A percentile compares a stretch with the other conserved stretches of the same genome.
Evolutionary conservation across 306 rosid species (phyloP).

Genomic region (Nissolia schottii): DNA sequence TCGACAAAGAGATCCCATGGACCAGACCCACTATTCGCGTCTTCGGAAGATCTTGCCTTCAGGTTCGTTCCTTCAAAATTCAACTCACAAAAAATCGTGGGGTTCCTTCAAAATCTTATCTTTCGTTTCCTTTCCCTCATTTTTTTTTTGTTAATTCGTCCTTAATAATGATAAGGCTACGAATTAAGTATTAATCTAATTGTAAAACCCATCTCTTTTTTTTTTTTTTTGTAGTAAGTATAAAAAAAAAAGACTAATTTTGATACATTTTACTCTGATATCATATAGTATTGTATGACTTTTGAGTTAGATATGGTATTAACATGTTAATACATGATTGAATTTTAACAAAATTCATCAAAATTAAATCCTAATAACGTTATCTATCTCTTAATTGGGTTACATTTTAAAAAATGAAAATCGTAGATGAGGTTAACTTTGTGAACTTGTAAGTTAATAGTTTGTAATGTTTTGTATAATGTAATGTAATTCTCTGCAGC

Average conservation of each 20-base stretch:
- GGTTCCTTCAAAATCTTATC: neutral
- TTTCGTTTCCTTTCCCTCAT: neutral
- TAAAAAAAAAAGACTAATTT: neutral
- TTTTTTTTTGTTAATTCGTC: neutral
- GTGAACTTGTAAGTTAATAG: neutral
- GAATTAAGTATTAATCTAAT: neutral
- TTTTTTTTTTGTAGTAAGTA: neutral
- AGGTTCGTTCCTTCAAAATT: slow-evolving; percentile 38
- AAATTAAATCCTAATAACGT: neutral
- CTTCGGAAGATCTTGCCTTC: slow-evolving; percentile 61
- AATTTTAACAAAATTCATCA: neutral
- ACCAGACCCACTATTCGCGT: slow-evolving; percentile 86
- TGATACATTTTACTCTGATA: too few species aligned
- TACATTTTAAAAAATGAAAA: too few species aligned
- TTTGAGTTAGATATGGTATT: too few species aligned
- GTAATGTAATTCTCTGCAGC: slow-evolving; percentile 46
- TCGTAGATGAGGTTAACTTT: neutral
- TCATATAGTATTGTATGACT: neutral
- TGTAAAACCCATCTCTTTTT: neutral
- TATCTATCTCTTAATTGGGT: neutral
- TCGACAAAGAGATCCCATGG: slow-evolving; percentile 68
- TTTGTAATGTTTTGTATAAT: neutral
- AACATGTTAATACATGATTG: too few species aligned
- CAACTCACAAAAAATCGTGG: neutral
- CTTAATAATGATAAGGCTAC: neutral